A percentile compares a stretch with the other conserved stretches of the same genome.
Evolutionary conservation across 441 rosid genomes (phyloP).

Genomic region (Arabidopsis hybrid): DNA sequence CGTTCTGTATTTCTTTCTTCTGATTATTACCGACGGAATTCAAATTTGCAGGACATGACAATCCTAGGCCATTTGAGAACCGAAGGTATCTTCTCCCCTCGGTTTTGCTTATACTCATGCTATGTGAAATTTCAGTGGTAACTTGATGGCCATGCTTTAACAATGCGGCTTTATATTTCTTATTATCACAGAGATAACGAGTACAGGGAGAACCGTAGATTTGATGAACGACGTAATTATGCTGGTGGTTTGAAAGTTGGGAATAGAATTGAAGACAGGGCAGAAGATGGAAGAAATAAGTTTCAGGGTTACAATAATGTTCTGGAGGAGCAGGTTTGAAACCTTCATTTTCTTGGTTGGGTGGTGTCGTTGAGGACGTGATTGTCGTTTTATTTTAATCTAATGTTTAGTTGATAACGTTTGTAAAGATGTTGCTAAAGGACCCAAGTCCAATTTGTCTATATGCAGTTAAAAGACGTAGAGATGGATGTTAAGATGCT

Average conservation of each 20-base stretch:
- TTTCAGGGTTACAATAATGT: slow-evolving; percentile 52
- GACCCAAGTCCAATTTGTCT: slow-evolving; percentile 1
- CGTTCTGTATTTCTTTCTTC: slow-evolving; percentile 26
- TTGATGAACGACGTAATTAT: slow-evolving; percentile 63
- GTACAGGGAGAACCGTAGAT: slow-evolving; percentile 55
- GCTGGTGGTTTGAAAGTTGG: slow-evolving; percentile 63
- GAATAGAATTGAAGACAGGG: slow-evolving; percentile 57
- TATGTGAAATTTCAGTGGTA: slow-evolving; percentile 9
- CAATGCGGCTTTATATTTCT: slow-evolving; percentile 15
- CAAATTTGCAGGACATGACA: slow-evolving; percentile 71
- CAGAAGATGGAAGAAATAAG: slow-evolving; percentile 53
- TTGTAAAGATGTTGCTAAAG: neutral
- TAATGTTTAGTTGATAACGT: neutral
- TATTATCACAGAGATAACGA: slow-evolving; percentile 58
- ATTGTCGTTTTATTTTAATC: slow-evolving; percentile 10
- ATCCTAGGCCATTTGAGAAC: slow-evolving; percentile 60
- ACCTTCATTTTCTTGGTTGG: slow-evolving; percentile 31
- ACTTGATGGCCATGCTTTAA: slow-evolving; percentile 19
- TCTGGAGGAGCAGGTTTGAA: slow-evolving; percentile 73
- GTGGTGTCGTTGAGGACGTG: slow-evolving; percentile 22
- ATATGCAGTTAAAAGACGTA: slow-evolving; percentile 72
- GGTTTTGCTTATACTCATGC: slow-evolving; percentile 12
- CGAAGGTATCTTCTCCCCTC: slow-evolving; percentile 54
- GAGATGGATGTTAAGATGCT: slow-evolving; percentile 59
- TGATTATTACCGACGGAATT: slow-evolving; percentile 24